Conservation (phyloP, 805 yeast genomes). For the Kurtzmaniella cleridarum region DNA sequence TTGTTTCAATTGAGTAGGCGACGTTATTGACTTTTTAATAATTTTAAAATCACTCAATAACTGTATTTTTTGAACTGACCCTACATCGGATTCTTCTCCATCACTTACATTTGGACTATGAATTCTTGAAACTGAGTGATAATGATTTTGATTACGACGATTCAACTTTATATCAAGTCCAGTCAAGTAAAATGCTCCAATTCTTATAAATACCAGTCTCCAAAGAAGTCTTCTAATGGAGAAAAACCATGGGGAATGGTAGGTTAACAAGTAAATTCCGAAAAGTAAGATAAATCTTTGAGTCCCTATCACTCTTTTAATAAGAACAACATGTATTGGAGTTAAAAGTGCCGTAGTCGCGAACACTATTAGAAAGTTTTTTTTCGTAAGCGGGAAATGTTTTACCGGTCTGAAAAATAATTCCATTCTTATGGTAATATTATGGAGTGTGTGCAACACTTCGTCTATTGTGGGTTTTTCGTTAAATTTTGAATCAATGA, state of each 20-base stretch:
- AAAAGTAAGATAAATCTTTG: conserved; percentile 28
- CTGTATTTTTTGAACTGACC: conserved; percentile 8
- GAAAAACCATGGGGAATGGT: conserved; percentile 45
- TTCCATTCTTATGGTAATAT: conserved; percentile 39
- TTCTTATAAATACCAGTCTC: conserved; percentile 43
- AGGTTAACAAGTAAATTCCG: conserved; percentile 36
- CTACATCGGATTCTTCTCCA: conserved; percentile 9
- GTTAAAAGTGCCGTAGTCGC: conserved; percentile 30
- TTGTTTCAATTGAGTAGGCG: conserved; percentile 41
- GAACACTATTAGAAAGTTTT: conserved; percentile 25
- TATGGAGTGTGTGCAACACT: conserved; percentile 42
- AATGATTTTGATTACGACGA: conserved; percentile 4
- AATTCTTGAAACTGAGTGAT: conserved; percentile 8
- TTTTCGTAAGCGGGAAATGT: conserved; percentile 15
- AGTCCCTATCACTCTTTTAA: conserved; percentile 26
- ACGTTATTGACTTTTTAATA: conserved; percentile 29
- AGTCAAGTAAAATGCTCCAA: conserved; percentile 33
- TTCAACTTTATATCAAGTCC: conserved; percentile 29
- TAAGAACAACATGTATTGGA: conserved; percentile 38
- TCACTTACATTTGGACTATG: conserved; percentile 15
- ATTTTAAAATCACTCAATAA: conserved; percentile 33
- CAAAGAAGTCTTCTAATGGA: conserved; percentile 42
- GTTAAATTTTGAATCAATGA: conserved; percentile 36
- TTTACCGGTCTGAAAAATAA: conserved; percentile 36
- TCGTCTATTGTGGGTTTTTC: conserved; percentile 52